Evolutionary conservation across 2,329 filamentous ascomycete species (phyloP).

Genomic region (Taxawa tesnikishii): DNA sequence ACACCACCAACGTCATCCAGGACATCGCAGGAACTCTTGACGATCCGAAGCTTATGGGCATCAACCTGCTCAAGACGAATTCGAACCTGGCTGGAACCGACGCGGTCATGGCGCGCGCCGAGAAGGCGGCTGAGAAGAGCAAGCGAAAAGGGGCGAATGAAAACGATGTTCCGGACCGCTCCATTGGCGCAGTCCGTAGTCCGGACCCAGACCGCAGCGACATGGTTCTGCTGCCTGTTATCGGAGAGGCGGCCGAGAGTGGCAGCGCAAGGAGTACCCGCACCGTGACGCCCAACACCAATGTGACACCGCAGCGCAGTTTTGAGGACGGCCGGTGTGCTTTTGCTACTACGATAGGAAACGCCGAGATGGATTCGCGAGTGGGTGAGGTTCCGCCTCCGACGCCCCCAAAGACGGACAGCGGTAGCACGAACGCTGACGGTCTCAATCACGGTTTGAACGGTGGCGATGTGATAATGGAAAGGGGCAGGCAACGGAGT

Average conservation of each 20-base stretch:
- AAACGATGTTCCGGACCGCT: constrained; percentile 50
- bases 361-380: constrained; percentile 14
- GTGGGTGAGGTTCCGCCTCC: constrained; percentile 18
- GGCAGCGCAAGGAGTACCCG: constrained; percentile 40
- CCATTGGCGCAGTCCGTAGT: constrained; percentile 45
- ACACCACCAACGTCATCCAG: constrained; percentile 11
- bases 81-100: constrained; percentile 29
- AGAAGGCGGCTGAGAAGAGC: constrained; percentile 50
- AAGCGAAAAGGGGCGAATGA: constrained; percentile 33
- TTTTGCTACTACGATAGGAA: constrained; percentile 10
- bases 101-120: constrained; percentile 45
- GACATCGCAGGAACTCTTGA: constrained; percentile 16
- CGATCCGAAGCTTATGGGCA: constrained; percentile 25
- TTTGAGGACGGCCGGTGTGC: constrained; percentile 8
- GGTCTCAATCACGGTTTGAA: constrained; percentile 12
- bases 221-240: constrained; percentile 59
- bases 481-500: neutral
- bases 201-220: constrained; percentile 43
- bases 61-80: constrained; percentile 18
- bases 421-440: constrained; percentile 9
- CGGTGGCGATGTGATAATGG: constrained; percentile 15
- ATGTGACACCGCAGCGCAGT: constrained; percentile 12
- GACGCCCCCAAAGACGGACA: constrained; percentile 18
- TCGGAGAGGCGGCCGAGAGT: constrained; percentile 78
- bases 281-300: constrained; percentile 10